These are phyloP conservation scores for Ambrosiella beaveri DNA, from an alignment of 2,329 filamentous ascomycete species.

Conservation along the genomic window DNA sequence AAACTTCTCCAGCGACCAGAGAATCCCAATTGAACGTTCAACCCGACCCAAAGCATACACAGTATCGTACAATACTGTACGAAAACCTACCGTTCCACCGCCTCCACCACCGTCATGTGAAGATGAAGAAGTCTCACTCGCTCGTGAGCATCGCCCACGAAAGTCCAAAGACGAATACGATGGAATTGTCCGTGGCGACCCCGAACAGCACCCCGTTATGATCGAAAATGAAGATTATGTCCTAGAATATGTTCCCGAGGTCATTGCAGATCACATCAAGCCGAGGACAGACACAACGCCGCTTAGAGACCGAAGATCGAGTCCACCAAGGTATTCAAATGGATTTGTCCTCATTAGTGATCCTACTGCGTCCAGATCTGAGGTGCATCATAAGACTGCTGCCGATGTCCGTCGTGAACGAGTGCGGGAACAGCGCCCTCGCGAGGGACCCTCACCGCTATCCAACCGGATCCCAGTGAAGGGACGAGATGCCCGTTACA, in stretches of 20 bases:
- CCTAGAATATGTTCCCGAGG: conserved; percentile 7
- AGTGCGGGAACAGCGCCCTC: background rate
- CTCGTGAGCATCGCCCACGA: conserved; percentile 6
- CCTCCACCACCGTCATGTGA: conserved; percentile 11
- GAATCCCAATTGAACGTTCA: background rate
- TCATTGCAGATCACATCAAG: conserved; percentile 3
- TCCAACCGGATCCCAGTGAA: background rate
- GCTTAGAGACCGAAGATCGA: background rate
- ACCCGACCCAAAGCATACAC: conserved; percentile 8
- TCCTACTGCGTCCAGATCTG: conserved; percentile 3
- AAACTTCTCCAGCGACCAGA: background rate
- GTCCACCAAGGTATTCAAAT: background rate
- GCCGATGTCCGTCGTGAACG: conserved; percentile 5
- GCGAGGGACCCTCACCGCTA: background rate
- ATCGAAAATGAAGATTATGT: conserved; percentile 10
- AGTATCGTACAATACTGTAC: conserved; percentile 11
- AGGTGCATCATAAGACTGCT: conserved; percentile 1
- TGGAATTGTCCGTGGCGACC: conserved; percentile 8
- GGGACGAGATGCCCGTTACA: conserved; percentile 1
- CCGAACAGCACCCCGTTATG: conserved; percentile 8
- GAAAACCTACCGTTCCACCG: conserved; percentile 10
- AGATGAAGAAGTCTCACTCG: conserved; percentile 9
- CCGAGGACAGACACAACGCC: background rate
- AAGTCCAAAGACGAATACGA: conserved; percentile 5
- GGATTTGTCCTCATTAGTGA: conserved; percentile 10